Percentiles rank a stretch among this genome's conserved stretches.
Evolutionary conservation across 441 rosid species (phyloP).

Genomic region (Mallotus repandus): DNA sequence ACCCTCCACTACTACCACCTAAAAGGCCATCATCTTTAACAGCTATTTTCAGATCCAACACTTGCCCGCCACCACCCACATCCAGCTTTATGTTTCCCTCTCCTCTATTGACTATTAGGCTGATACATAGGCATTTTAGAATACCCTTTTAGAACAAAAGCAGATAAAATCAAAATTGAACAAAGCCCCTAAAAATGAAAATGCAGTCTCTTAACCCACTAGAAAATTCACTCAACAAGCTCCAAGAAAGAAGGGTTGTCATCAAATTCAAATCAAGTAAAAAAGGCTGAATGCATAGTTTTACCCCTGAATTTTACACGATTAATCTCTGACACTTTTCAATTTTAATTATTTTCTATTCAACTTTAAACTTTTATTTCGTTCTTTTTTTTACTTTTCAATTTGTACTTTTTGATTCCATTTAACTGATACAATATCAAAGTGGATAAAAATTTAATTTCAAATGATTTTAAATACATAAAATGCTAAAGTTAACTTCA

Average conservation of each 20-base stretch:
- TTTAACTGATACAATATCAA: too few species aligned
- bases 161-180: not conserved
- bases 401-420: too few species aligned
- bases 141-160: slow-evolving; percentile 13
- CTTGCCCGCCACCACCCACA: slow-evolving; percentile 48
- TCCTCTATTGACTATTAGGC: slow-evolving; percentile 26
- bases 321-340: too few species aligned
- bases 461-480: too few species aligned
- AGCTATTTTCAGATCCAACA: slow-evolving; percentile 75
- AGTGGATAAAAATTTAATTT: too few species aligned
- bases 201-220: slow-evolving; percentile 18
- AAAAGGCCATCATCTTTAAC: slow-evolving; percentile 85
- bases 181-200: slow-evolving; percentile 18
- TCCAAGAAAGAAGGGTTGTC: slow-evolving; percentile 25
- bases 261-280: slow-evolving; percentile 33
- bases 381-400: too few species aligned
- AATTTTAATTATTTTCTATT: too few species aligned
- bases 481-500: too few species aligned
- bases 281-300: not conserved
- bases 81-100: not conserved
- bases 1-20: slow-evolving; percentile 48
- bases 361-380: too few species aligned
- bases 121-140: slow-evolving; percentile 51
- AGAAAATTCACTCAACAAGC: slow-evolving; percentile 37
- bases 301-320: too few species aligned